phyloP scores from a whole-genome alignment of 164 flowering plant genomes.

The Cinnamomum chago region DNA sequence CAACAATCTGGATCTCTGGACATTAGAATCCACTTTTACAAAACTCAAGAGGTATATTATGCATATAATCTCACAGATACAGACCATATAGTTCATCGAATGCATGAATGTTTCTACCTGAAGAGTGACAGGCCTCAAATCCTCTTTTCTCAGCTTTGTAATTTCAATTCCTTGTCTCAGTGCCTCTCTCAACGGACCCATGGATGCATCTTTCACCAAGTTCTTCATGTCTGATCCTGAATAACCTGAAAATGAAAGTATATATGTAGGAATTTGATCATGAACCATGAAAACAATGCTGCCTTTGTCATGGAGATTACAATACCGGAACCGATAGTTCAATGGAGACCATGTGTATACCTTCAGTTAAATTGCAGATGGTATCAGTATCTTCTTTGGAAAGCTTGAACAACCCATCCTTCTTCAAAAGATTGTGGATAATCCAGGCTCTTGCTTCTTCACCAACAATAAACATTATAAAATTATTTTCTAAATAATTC shows the following conservation, averaged over 20 bases:
- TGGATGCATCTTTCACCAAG: conserved; percentile 93
- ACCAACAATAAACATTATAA: conserved; percentile 9
- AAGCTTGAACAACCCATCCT: conserved; percentile 84
- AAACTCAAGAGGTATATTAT: neutral
- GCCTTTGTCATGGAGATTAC: neutral
- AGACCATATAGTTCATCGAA: neutral
- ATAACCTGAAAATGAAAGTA: conserved; percentile 49
- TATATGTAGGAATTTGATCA: neutral
- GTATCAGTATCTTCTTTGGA: conserved; percentile 62
- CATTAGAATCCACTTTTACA: neutral
- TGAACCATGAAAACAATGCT: neutral
- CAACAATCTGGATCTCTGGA: neutral
- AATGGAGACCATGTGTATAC: conserved; percentile 16
- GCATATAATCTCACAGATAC: neutral
- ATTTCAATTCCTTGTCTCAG: conserved; percentile 79
- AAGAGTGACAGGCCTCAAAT: conserved; percentile 76
- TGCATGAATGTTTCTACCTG: conserved; percentile 42
- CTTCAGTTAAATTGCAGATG: conserved; percentile 86
- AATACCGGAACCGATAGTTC: neutral
- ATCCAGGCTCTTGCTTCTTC: conserved; percentile 99
- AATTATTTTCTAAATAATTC: neutral
- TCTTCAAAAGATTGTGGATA: conserved; percentile 67
- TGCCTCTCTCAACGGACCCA: conserved; percentile 97
- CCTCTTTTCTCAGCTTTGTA: conserved; percentile 73
- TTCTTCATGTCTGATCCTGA: conserved; percentile 99